Evolutionary conservation across 495 filamentous ascomycete species (phyloP).

Genomic region (Aspergillus wentii): DNA sequence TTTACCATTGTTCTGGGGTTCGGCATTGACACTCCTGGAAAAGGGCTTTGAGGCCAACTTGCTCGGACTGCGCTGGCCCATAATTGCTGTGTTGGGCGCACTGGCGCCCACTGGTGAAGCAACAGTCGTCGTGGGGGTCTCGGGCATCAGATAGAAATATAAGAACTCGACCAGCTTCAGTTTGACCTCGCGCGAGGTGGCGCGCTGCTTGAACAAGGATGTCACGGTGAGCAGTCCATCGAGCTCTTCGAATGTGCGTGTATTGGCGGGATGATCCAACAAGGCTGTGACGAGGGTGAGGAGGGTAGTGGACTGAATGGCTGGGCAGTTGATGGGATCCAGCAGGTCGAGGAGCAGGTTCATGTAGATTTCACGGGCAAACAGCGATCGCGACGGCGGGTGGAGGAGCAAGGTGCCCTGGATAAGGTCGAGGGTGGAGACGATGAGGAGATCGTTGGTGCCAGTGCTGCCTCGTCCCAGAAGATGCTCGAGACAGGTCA

Average conservation of each 20-base stretch:
- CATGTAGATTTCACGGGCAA: conserved; percentile 90
- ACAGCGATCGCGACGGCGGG: conserved; percentile 83
- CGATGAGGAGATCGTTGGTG: conserved; percentile 83
- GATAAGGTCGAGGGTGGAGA: conserved; percentile 82
- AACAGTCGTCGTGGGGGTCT: conserved; percentile 53
- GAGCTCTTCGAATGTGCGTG: conserved; percentile 85
- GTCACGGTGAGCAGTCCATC: conserved; percentile 93
- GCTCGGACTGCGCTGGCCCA: conserved; percentile 63
- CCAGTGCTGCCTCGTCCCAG: conserved; percentile 74
- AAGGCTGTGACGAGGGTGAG: conserved; percentile 86
- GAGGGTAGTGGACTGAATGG: conserved; percentile 83
- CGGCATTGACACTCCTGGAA: conserved; percentile 33
- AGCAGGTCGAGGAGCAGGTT: conserved; percentile 93
- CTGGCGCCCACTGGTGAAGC: conserved; percentile 33
- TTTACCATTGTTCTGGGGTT: conserved; percentile 26
- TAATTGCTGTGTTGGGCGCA: conserved; percentile 29
- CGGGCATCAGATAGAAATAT: conserved; percentile 97
- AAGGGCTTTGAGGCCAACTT: conserved; percentile 49
- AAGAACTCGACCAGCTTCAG: conserved; percentile 91
- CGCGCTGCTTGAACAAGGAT: conserved; percentile 80
- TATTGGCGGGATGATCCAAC: conserved; percentile 76
- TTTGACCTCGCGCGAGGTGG: conserved; percentile 82
- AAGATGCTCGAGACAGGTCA: conserved; percentile 81
- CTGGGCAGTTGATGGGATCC: conserved; percentile 85
- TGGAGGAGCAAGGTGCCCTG: conserved; percentile 89